Conservation (phyloP, 164 flowering plant genomes). For the Vitis labrusca region DNA sequence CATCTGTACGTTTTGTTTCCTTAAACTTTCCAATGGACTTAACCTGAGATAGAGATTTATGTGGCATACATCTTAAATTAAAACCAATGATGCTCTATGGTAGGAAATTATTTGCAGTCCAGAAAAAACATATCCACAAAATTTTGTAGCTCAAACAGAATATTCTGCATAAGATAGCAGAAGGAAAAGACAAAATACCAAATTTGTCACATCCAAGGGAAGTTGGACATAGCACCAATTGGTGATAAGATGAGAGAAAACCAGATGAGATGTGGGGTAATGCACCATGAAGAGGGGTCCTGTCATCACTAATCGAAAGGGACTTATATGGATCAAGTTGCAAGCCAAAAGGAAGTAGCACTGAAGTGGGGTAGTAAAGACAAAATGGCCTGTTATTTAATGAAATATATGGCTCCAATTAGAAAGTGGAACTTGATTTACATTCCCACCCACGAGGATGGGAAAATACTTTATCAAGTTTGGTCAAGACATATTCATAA, state of each 20-base stretch:
- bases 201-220: background rate
- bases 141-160: background rate
- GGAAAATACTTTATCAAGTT: background rate
- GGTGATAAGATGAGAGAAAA: background rate
- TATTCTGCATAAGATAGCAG: background rate
- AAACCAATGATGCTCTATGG: background rate
- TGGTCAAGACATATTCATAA: background rate
- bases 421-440: background rate
- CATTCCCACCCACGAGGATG: background rate
- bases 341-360: background rate
- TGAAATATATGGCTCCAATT: background rate
- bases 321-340: background rate
- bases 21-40: constrained; percentile 38
- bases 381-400: background rate
- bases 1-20: constrained; percentile 45
- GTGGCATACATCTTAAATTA: background rate
- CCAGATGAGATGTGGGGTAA: background rate
- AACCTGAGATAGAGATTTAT: constrained; percentile 22
- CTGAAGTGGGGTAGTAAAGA: background rate
- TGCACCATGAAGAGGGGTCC: background rate
- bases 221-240: background rate
- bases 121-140: background rate
- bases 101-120: background rate
- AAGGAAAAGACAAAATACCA: background rate
- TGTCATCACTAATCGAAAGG: background rate